Base-by-base conservation (phyloP, 176 grass and related monocot species). In the Guadua angustifolia region DNA sequence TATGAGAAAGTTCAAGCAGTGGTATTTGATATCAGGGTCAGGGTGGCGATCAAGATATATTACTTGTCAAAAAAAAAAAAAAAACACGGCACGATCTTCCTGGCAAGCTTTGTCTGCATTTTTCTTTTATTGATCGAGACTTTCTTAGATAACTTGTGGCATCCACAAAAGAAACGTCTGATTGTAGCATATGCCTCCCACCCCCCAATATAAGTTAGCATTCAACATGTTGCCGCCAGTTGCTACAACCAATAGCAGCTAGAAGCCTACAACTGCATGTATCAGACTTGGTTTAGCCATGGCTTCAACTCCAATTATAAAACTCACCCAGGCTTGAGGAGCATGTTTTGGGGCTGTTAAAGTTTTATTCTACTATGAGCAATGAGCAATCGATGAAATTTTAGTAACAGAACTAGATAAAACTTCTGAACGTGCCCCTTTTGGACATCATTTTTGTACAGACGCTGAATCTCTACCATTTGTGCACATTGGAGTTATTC, bases 351-450 rank as follows among this genome's bases (percentile, higher is more conserved):
- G 56, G 56, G 21, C 56, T 58, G 14, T 39, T 86, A 29, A 71
- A 70, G 49, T 87, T 47, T 75, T 60, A 14, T 75, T 76, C 32
- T 59, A 78, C 59, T 71, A n/a, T 64, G 2, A 44, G 56, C n/a
- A 49, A n/a, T 64, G 2, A 44, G 56, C n/a, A 49, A 7, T 17
- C 32, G 33, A 9, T 45, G 17, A 63, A 16, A 83, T 12, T 35
- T 57, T 69, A 18, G n/a, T 47, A n/a, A 21, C 18, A 2, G 2
- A 85, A 60, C 36, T 69, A 46, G 40, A 32, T 47, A 56, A 17
- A 69, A 58, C 44, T 25, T 81, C 7, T 60, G 71, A 47, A 45
- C 26, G 5, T 42, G 13, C 15, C 2, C 69, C 80, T 73, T 46
- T 49, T 4, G 2, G 11, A 16, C 49, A 36, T 73, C 5, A 57